Evolutionary conservation across 768 basidiomycete genomes (phyloP), one percentile per base, ranked within the genome.

Genomic region (Thelephora aurantiotincta): DNA sequence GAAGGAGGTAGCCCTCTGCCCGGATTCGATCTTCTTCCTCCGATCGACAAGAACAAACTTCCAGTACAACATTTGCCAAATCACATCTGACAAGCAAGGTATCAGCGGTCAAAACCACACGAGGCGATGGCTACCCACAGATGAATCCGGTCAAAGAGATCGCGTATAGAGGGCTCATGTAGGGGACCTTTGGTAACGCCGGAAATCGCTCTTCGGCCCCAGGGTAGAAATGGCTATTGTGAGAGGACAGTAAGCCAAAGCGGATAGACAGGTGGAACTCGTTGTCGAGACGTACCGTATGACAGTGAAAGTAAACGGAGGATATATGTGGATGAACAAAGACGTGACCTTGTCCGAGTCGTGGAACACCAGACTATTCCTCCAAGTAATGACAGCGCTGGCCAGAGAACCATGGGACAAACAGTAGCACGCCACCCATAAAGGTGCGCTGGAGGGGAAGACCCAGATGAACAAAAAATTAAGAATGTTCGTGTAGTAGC

Each of bases 301-400:
- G 19, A 92, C 82, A 12, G 89, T 92, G 56, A 99, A 87, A 2
- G 83, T 80, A 52, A 94, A 78, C 0, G 96, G 89, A 0, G 88
- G 75, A 58, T 96, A 97, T 48, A 98, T 82, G 60, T 99, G 96
- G 30, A 99, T 77, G 66, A 93, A 98, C 20, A 99, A 68, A 9
- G 86, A 90, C 14, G 88, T 97, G 58, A 97, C 87, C 64, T 98
- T 98, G 63, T 99, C 96, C 48, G 79, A 74, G 57, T 94, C 92
- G 58, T 99, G 96, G 68, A 99, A 99, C 2, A 99, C 96, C 19
- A 99, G 78, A 54, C 89, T 93, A 58, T 99, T 99, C 51, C 96
- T 75, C 96, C 96, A 99, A 9, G 94, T 97, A 55, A 97, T 88
- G 44, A 98, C 92, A 0, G 94, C 93, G 45, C 86, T 89, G 0